phyloP scores from a whole-genome alignment of 345 rosid genomes.

The Eutrema japonicum region DNA sequence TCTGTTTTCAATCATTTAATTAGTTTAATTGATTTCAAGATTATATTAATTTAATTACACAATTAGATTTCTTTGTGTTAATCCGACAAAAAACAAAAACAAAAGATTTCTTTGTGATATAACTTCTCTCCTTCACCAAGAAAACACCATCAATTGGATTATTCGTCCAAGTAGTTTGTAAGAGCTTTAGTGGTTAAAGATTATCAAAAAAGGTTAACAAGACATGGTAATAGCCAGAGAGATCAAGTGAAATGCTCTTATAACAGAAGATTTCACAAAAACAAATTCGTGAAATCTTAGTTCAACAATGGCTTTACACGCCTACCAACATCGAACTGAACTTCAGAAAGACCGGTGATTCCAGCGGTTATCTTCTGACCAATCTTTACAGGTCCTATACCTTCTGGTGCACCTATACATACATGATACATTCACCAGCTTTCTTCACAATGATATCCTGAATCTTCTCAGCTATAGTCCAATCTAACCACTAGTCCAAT shows the following conservation, averaged over 20 bases:
- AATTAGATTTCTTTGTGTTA: too few species aligned
- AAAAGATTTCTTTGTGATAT: too few species aligned
- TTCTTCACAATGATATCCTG: not conserved
- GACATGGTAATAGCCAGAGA: not conserved
- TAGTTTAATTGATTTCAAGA: not conserved
- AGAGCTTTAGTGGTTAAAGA: not conserved
- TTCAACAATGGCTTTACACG: constrained; percentile 53
- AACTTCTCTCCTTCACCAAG: not conserved
- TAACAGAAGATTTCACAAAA: not conserved
- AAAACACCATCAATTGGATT: not conserved
- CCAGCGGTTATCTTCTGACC: constrained; percentile 91
- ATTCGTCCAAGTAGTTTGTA: not conserved
- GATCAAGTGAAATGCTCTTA: not conserved
- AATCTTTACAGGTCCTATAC: constrained; percentile 85
- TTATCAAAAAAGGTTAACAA: not conserved
- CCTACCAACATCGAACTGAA: constrained; percentile 60
- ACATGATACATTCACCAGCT: constrained; percentile 15
- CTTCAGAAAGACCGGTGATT: constrained; percentile 71
- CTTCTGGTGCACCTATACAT: constrained; percentile 81
- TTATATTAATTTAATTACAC: too few species aligned
- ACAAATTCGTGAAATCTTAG: not conserved
- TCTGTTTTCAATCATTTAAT: not conserved
- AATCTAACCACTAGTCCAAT: constrained; percentile 2
- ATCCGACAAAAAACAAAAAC: too few species aligned
- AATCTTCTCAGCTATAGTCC: not conserved